phyloP scores from a whole-genome alignment of 192 early-diverging fungal genomes.

The Backusella luteola region DNA sequence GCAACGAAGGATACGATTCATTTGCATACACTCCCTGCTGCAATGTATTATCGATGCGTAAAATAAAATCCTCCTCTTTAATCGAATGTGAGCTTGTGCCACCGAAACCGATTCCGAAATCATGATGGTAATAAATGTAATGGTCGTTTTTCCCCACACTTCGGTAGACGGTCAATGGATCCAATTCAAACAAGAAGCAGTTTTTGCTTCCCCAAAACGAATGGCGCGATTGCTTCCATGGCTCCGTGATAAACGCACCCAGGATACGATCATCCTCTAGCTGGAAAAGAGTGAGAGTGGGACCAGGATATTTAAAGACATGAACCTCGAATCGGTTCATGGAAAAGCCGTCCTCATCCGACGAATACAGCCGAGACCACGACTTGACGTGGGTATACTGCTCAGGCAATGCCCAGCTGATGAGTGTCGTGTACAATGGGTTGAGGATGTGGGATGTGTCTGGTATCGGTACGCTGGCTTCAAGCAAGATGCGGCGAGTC shows the following conservation, averaged over 20 bases:
- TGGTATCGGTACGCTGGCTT: conserved; percentile 9
- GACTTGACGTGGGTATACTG: conserved; percentile 20
- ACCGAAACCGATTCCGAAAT: conserved; percentile 36
- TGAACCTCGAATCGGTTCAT: conserved; percentile 55
- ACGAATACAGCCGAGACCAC: conserved; percentile 45
- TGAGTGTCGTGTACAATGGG: conserved; percentile 31
- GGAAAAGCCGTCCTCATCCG: conserved; percentile 50
- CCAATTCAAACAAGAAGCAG: conserved; percentile 50
- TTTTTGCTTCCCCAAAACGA: conserved; percentile 42
- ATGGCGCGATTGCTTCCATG: conserved; percentile 49
- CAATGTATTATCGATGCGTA: conserved; percentile 49
- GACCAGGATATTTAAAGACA: conserved; percentile 58
- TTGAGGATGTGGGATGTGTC: conserved; percentile 36
- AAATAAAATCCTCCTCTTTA: conserved; percentile 33
- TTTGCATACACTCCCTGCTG: conserved; percentile 43
- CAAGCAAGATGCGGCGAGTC: conserved; percentile 1
- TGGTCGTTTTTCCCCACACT: conserved; percentile 20
- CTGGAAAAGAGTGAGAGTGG: conserved; percentile 46
- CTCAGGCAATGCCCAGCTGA: conserved; percentile 48
- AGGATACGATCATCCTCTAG: conserved; percentile 32
- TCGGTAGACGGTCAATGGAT: conserved; percentile 44
- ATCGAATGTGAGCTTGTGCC: conserved; percentile 17
- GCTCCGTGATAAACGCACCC: conserved; percentile 49
- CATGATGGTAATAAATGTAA: conserved; percentile 32
- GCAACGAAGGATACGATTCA: conserved; percentile 38